Percentiles rank a stretch among this genome's conserved stretches.
These are phyloP conservation scores for Pisolithus tinctorius DNA, from an alignment of 768 basidiomycete species.

Conservation along the genomic window DNA sequence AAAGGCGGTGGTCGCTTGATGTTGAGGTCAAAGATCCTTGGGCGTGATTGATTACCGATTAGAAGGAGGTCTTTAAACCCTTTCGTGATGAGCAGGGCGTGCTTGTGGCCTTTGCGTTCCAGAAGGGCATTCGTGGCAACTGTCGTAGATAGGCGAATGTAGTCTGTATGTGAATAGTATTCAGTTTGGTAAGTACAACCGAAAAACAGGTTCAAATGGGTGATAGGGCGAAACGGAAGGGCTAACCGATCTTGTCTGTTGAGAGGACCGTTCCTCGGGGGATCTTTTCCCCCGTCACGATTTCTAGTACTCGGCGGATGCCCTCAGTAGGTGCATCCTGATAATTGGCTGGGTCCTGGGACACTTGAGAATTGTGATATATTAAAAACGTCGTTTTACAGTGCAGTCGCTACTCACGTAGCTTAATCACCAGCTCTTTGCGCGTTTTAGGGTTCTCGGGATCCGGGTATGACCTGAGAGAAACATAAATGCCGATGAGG, in stretches of 20 bases:
- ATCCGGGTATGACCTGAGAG: conserved; percentile 64
- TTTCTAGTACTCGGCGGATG: conserved; percentile 79
- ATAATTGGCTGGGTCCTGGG: conserved; percentile 85
- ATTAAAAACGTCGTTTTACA: neutral
- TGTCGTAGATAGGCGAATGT: conserved; percentile 88
- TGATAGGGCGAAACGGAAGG: neutral
- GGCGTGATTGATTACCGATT: conserved; percentile 93
- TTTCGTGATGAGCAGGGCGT: conserved; percentile 85
- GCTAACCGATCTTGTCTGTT: conserved; percentile 74
- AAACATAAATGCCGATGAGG: neutral
- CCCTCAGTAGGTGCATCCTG: conserved; percentile 92
- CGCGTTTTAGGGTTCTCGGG: conserved; percentile 51
- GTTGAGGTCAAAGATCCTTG: conserved; percentile 91
- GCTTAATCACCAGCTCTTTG: conserved; percentile 85
- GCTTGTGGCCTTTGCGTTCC: conserved; percentile 89
- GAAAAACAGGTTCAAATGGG: neutral
- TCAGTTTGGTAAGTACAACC: neutral
- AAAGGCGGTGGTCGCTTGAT: conserved; percentile 73
- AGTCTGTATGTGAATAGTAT: conserved; percentile 44
- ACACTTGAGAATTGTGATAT: conserved; percentile 45
- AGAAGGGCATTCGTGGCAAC: conserved; percentile 95
- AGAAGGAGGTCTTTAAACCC: conserved; percentile 89
- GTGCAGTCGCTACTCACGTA: conserved; percentile 44
- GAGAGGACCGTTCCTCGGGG: conserved; percentile 59
- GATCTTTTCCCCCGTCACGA: conserved; percentile 61